Base-by-base conservation (phyloP, 208 protist species). In the Wallacemonas sp. region DNA sequence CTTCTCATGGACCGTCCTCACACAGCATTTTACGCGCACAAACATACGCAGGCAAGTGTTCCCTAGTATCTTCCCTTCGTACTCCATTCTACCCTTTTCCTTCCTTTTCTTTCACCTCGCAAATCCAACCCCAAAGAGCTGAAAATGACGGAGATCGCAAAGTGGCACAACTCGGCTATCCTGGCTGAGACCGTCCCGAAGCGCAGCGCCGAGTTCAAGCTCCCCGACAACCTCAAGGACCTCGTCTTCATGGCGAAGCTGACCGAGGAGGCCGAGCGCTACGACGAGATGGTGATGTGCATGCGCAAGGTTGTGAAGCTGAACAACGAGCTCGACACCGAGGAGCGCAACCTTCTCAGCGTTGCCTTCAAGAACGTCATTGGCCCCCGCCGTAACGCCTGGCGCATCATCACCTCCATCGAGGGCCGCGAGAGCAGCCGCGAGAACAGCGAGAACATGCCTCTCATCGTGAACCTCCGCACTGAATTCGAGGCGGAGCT, bases 281-380 rank as follows among this genome's bases (percentile, higher is more conserved):
- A 94, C 72, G 90, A 96, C 52, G 98, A 99, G 77, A 99, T 99
- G 99, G 98, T 99, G 41, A 67, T 97, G 54, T 93, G 88, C 68
- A 99, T 99, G 92, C 99, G 98, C 72, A 96, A 95, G 56, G 91
- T 99, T 46, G 97, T 98, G 48, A 84, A 93, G 68, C 52, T 97
- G 27, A 96, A 97, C 85, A 83, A 85, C 68, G 98, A 99, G 80
- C 95, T 99, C 14, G 95, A 96, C 57, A 93, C 97, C 79, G 99
- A 99, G 81, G 99, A 99, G 88, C 89, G 99, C 72, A 99, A 99
- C 80, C 88, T 99, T 5, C 90, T 99, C 32, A 99, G 98, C 26
- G 98, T 99, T 57, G 99, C 99, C 4, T 99, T 99, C 93, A 99
- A 99, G 85, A 99, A 99, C 76, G 96, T 99, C 34, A 98, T 99